A percentile compares a stretch with the other conserved stretches of the same genome.
Conservation (phyloP, 2,329 filamentous ascomycete genomes). For the Neobulgaria alba region DNA sequence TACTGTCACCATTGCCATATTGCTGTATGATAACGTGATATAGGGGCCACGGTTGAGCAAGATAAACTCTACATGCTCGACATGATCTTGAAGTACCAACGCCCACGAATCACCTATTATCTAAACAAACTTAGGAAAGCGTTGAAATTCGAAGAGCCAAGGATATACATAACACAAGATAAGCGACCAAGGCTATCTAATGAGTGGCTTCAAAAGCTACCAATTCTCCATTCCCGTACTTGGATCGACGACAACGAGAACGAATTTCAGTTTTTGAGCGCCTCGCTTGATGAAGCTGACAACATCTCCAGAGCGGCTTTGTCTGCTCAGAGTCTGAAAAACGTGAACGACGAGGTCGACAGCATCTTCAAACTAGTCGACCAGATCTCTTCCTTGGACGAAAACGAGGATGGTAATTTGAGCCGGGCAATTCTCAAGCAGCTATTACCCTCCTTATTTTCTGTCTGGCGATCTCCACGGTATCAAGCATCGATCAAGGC, state of each 20-base stretch:
- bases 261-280: constrained; percentile 6
- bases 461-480: too few relatives aligned
- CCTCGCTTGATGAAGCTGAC: constrained; percentile 5
- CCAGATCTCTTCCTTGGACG: constrained; percentile 5
- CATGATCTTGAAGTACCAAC: too few relatives aligned
- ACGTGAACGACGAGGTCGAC: constrained; percentile 6
- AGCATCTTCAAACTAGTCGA: constrained; percentile 6
- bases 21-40: too few relatives aligned
- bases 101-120: too few relatives aligned
- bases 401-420: constrained; percentile 3
- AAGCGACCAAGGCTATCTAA: constrained; percentile 2
- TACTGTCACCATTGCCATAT: constrained; percentile 1
- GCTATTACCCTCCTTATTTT: constrained; percentile 8
- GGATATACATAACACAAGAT: constrained; percentile 1
- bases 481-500: too few relatives aligned
- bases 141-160: constrained; percentile 6
- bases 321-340: constrained; percentile 6
- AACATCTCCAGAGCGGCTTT: constrained; percentile 8
- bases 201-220: constrained; percentile 6
- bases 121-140: too few relatives aligned
- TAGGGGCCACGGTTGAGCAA: too few relatives aligned
- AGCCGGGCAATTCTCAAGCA: constrained; percentile 4
- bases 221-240: constrained; percentile 3
- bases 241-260: constrained; percentile 8
- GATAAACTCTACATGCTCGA: too few relatives aligned